Evolutionary conservation across 148 eudicot species (phyloP), one percentile per base, ranked within the genome.

Genomic region (Rhododendron mucronatum): DNA sequence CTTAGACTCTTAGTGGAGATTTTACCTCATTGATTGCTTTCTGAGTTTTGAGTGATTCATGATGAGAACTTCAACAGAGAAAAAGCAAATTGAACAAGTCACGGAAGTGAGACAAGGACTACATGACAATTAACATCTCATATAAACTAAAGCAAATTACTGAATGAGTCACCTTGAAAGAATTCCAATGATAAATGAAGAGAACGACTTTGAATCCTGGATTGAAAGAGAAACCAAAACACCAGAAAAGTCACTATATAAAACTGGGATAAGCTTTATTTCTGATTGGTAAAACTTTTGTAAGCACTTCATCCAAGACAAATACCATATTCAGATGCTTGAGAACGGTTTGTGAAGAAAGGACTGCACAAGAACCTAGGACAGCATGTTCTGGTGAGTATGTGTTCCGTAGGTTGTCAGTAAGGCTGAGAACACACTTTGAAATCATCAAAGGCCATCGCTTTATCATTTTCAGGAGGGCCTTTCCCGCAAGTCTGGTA

Each of bases 1-100:
- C 28, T 35, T 45, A 47, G 18, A 20, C 80, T 41, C 28, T 47
- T 55, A 37, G 6, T 6, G 15, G 55, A 82, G 65, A 87, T 83
- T 80, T 84, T 90, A 97, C 99, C 99, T 95, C 99, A 86, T 91
- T 97, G 89, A 97, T 93, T 78, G 98, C 95, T 90, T 97, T 97
- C 90, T 97, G 99, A 92, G 96, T 92, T 93, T 97, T 97, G 80
- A 93, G 86, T 73, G 99, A 91, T 90, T 95, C 99, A 84, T 97
- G 96, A 90, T 95, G 98, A 50, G 98, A 95, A 90, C 99, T 97
- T 89, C 89, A 89, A 86, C 83, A 26, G 33, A 67, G 35, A 26
- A 67, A 26, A 67, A n/a, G 12, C 35, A 67, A 26, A 67, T 26
- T 26, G 71, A 80, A 78, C 48, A 87, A 85, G 21, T 39, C 3